phyloP scores from a whole-genome alignment of 108 stramenopile species.

The Cyclotella atomus region DNA sequence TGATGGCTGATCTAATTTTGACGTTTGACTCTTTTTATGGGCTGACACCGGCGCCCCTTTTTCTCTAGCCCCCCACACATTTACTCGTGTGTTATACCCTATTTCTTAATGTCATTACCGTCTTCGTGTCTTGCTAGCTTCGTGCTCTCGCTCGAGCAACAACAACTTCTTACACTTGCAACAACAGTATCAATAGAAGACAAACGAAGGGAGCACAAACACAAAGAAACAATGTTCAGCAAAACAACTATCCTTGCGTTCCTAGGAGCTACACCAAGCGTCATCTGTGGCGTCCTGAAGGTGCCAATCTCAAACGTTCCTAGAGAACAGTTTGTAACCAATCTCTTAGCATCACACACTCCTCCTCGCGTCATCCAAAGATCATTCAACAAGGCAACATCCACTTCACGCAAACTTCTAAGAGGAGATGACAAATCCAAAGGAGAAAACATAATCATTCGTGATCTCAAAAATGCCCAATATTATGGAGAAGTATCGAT shows the following conservation, averaged over 20 bases:
- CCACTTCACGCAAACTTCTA: constrained; percentile 8
- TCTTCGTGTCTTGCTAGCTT: too few relatives aligned
- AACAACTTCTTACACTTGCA: too few relatives aligned
- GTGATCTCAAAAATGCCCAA: constrained; percentile 67
- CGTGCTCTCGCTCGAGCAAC: too few relatives aligned
- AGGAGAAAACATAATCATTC: constrained; percentile 39
- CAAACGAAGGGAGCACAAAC: too few relatives aligned
- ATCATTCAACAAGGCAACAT: constrained; percentile 2
- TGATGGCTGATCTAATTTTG: too few relatives aligned
- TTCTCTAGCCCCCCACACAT: too few relatives aligned
- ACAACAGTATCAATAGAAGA: too few relatives aligned
- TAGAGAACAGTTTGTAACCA: constrained; percentile 19
- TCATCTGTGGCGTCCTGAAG: constrained; percentile 1
- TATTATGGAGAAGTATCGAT: constrained; percentile 75
- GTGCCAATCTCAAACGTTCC: constrained; percentile 32
- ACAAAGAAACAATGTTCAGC: neutral
- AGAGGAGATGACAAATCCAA: neutral
- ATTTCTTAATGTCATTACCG: too few relatives aligned
- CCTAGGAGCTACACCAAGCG: neutral
- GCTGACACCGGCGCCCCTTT: too few relatives aligned
- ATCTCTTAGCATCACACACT: constrained; percentile 23
- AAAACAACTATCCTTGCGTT: constrained; percentile 6
- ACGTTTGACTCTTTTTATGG: too few relatives aligned
- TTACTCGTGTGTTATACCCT: too few relatives aligned
- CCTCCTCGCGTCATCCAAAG: constrained; percentile 10